phyloP scores from a whole-genome alignment of 2,329 filamentous ascomycete genomes.

The Pseudogymnoascus sp. region DNA sequence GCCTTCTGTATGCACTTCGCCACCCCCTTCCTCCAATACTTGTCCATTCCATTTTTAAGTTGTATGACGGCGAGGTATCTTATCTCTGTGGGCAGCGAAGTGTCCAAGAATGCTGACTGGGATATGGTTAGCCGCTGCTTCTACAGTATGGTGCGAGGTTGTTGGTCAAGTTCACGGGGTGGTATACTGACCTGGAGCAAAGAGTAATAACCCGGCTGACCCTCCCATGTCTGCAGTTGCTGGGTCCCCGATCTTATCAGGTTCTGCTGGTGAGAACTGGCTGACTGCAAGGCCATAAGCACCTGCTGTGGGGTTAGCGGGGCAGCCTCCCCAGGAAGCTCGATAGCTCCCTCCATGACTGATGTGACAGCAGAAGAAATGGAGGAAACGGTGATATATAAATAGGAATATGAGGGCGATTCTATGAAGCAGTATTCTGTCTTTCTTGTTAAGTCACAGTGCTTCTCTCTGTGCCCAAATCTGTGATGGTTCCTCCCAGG shows the following conservation, averaged over 20 bases:
- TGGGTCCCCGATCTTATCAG: constrained; percentile 57
- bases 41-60: constrained; percentile 93
- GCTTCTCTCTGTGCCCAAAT: neutral
- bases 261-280: constrained; percentile 51
- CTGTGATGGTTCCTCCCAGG: neutral
- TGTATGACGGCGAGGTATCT: constrained; percentile 89
- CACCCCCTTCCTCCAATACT: constrained; percentile 68
- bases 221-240: constrained; percentile 66
- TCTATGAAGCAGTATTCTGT: neutral
- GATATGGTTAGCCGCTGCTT: constrained; percentile 8
- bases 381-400: neutral
- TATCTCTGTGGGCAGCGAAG: constrained; percentile 63
- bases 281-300: constrained; percentile 53
- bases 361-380: neutral
- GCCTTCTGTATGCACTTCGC: constrained; percentile 59
- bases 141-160: neutral
- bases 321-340: constrained; percentile 73
- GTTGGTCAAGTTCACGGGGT: neutral
- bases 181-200: constrained; percentile 51
- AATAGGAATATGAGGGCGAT: neutral
- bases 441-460: neutral
- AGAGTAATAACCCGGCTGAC: constrained; percentile 55
- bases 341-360: constrained; percentile 61
- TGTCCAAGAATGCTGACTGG: constrained; percentile 74
- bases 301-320: constrained; percentile 57